These are phyloP conservation scores for Rubus idaeus DNA, from an alignment of 306 rosid species.

Conservation along the genomic window DNA sequence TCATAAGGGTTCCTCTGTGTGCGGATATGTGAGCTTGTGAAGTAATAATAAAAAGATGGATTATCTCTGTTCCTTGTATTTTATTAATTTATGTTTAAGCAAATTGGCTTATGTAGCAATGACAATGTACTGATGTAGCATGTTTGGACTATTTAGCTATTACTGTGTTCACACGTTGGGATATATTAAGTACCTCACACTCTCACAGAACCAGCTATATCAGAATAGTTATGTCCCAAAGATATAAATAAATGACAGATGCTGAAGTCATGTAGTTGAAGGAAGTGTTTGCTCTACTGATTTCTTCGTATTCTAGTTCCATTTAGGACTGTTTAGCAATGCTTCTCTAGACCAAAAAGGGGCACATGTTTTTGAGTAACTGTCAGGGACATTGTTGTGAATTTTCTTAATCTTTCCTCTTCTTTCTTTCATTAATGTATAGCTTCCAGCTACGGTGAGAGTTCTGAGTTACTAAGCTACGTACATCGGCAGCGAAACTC, in stretches of 20 bases:
- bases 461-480: no score
- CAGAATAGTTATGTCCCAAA: not conserved
- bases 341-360: not conserved
- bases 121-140: no score
- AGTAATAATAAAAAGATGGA: not conserved
- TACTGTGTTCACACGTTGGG: no score
- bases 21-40: no score
- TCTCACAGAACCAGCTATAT: not conserved
- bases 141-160: no score
- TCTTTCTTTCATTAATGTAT: no score
- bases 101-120: no score
- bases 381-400: not conserved
- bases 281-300: no score
- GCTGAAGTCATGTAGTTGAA: constrained; percentile 8
- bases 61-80: not conserved
- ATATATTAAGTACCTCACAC: not conserved
- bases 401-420: no score
- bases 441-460: no score
- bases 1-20: not conserved
- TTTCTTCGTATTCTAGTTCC: no score
- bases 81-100: no score
- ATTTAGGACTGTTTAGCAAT: constrained; percentile 19
- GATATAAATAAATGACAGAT: not conserved
- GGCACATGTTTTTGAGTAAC: not conserved
- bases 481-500: not conserved